Percentiles rank a stretch among this genome's conserved stretches.
phyloP scores from a whole-genome alignment of 2,329 filamentous ascomycete species.

The Apiospora pterosperma region DNA sequence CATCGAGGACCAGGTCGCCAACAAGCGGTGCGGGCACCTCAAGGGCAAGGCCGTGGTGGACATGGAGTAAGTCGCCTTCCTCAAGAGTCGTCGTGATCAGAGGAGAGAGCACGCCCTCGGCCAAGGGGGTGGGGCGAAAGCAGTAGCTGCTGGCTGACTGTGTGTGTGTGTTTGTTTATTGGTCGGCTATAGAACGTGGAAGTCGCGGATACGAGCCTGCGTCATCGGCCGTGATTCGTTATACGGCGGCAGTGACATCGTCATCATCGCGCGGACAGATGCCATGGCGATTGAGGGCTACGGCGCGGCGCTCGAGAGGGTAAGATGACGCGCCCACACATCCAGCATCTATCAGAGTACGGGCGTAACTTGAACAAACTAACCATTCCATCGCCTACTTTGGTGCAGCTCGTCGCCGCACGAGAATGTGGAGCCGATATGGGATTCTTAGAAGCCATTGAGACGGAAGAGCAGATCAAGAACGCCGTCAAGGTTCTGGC shows the following conservation, averaged over 20 bases:
- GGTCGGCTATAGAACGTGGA: constrained; percentile 6
- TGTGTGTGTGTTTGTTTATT: background rate
- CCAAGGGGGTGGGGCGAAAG: too few relatives aligned
- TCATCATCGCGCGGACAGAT: constrained; percentile 59
- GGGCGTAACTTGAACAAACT: background rate
- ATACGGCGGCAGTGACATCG: constrained; percentile 41
- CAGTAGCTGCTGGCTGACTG: background rate
- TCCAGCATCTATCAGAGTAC: background rate
- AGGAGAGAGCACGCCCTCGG: too few relatives aligned
- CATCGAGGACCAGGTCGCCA: constrained; percentile 32
- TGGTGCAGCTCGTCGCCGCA: constrained; percentile 1
- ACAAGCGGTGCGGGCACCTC: constrained; percentile 37
- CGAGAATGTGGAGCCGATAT: constrained; percentile 9
- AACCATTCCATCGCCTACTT: background rate
- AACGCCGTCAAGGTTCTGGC: constrained; percentile 5
- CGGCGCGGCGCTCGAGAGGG: constrained; percentile 5
- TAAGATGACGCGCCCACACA: background rate
- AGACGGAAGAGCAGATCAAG: constrained; percentile 10
- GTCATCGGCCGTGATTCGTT: constrained; percentile 30
- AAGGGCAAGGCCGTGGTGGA: constrained; percentile 32
- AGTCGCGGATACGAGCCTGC: constrained; percentile 7
- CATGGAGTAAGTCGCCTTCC: constrained; percentile 17
- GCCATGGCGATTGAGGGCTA: constrained; percentile 4
- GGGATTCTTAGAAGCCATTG: constrained; percentile 9
- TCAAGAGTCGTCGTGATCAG: background rate